Conservation (phyloP, 2,329 filamentous ascomycete species). For the Ceratocystis alfenasii region DNA sequence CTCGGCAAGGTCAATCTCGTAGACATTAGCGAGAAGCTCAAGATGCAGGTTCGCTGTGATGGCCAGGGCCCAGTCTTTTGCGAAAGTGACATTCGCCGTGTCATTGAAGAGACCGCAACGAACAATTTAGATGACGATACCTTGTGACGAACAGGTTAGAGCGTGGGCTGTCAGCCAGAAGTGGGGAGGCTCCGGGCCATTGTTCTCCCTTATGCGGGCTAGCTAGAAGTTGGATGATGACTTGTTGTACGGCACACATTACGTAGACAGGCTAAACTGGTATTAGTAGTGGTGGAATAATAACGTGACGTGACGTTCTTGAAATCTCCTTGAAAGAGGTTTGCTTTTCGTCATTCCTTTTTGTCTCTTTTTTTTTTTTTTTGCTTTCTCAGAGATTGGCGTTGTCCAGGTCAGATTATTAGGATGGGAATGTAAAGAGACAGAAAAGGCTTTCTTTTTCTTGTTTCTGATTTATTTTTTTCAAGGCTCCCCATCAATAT, state of each 20-base stretch:
- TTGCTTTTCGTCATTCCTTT: not conserved
- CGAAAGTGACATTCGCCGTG: slow-evolving; percentile 57
- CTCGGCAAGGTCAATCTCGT: slow-evolving; percentile 69
- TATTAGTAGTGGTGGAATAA: not conserved
- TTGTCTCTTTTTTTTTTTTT: not conserved
- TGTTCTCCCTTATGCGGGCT: not conserved
- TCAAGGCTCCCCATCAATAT: not conserved
- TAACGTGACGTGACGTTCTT: not conserved
- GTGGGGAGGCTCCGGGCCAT: not conserved
- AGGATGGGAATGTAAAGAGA: not conserved
- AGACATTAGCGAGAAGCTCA: slow-evolving; percentile 67
- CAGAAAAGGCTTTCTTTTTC: not conserved
- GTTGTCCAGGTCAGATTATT: not conserved
- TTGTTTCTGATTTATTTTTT: not conserved
- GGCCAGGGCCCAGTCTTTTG: slow-evolving; percentile 81
- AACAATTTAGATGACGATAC: slow-evolving; percentile 69
- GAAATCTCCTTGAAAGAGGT: not conserved
- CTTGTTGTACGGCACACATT: slow-evolving; percentile 1
- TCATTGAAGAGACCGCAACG: slow-evolving; percentile 67
- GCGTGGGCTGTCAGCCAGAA: too few species aligned
- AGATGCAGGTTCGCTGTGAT: slow-evolving; percentile 65
- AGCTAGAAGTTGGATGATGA: not conserved
- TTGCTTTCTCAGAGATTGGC: not conserved
- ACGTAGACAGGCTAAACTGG: not conserved
- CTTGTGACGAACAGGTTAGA: slow-evolving; percentile 28